A percentile compares a stretch with the other conserved stretches of the same genome.
Evolutionary conservation across 768 basidiomycete genomes (phyloP).

Genomic region (Rubroboletus satanas): DNA sequence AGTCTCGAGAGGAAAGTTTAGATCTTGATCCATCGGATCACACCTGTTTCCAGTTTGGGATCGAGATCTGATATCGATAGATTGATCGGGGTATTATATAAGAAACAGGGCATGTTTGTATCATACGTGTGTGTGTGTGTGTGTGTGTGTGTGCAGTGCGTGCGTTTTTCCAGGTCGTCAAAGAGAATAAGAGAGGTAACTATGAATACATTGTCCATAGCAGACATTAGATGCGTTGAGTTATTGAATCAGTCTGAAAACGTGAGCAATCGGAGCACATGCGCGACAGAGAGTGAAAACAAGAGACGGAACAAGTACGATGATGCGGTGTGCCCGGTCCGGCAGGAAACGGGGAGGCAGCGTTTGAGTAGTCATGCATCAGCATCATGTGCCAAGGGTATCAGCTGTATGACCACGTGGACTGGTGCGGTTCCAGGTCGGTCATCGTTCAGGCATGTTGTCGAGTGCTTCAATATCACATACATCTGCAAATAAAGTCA

Average conservation of each 20-base stretch:
- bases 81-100: not conserved
- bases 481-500: constrained; percentile 22
- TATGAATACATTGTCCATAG: constrained; percentile 23
- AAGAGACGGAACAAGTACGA: not conserved
- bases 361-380: no score
- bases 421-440: not conserved
- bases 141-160: not conserved
- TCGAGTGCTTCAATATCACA: constrained; percentile 27
- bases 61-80: not conserved
- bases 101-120: not conserved
- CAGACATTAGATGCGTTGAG: constrained; percentile 22
- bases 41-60: no score
- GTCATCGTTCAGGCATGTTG: constrained; percentile 20
- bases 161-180: constrained; percentile 4
- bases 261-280: constrained; percentile 10
- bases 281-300: constrained; percentile 7
- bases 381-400: not conserved
- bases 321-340: not conserved
- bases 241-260: constrained; percentile 4
- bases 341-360: not conserved
- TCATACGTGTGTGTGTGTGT: constrained; percentile 3
- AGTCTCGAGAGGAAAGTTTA: no score
- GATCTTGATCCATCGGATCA: no score
- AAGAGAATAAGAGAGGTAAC: not conserved
- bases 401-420: not conserved